Conservation (phyloP, 441 rosid species). For the Bocquillonia castaneifolia region DNA sequence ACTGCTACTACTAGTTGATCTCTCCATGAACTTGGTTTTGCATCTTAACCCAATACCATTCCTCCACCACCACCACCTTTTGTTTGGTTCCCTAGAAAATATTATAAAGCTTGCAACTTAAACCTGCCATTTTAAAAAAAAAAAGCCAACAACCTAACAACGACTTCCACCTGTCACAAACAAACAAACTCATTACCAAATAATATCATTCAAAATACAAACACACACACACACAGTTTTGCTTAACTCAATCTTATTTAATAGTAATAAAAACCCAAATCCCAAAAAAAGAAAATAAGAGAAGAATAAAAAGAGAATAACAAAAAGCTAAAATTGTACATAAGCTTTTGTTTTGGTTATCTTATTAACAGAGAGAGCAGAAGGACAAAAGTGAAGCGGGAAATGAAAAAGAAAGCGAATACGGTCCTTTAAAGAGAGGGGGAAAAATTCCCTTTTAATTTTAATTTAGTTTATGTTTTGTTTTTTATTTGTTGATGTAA, state of each 20-base stretch:
- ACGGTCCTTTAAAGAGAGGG: no score
- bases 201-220: not conserved
- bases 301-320: not conserved
- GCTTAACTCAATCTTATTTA: constrained; percentile 9
- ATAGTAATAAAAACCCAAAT: not conserved
- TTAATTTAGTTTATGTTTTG: no score
- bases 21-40: constrained; percentile 70
- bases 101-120: not conserved
- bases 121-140: not conserved
- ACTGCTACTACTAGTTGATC: constrained; percentile 60
- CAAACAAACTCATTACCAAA: not conserved
- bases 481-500: no score
- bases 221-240: not conserved
- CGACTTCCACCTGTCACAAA: not conserved
- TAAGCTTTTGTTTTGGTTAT: not conserved
- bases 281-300: not conserved
- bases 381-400: constrained; percentile 21
- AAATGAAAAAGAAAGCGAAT: constrained; percentile 9
- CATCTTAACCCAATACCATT: constrained; percentile 29
- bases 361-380: not conserved
- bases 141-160: not conserved
- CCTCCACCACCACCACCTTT: not conserved
- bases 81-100: constrained; percentile 23
- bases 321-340: constrained; percentile 1
- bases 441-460: constrained; percentile 6